Conservation (phyloP, 1,284 basidiomycete genomes). For the Sporisorium scitamineum region DNA sequence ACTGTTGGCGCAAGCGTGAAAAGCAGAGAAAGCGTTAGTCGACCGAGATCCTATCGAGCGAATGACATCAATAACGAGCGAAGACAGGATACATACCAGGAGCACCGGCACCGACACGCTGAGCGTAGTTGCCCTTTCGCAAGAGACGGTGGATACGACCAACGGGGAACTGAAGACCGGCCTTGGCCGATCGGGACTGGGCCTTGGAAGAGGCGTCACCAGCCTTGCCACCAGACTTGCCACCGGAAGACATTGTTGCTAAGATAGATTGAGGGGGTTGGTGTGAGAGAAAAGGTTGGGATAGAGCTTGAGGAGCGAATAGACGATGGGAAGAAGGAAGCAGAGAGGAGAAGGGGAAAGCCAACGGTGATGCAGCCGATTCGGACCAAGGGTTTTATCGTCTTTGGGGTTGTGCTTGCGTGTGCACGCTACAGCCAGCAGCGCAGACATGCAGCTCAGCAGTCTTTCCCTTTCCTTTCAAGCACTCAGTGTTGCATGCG, state of each 20-base stretch:
- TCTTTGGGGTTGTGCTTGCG: slow-evolving; percentile 22
- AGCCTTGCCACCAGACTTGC: slow-evolving; percentile 71
- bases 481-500: slow-evolving; percentile 19
- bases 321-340: slow-evolving; percentile 26
- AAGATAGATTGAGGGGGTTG: slow-evolving; percentile 26
- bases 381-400: slow-evolving; percentile 45
- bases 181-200: slow-evolving; percentile 81
- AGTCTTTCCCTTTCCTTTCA: no score
- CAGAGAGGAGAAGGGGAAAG: slow-evolving; percentile 18
- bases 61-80: not conserved
- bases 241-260: slow-evolving; percentile 68
- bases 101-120: slow-evolving; percentile 80
- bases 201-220: slow-evolving; percentile 71
- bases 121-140: slow-evolving; percentile 86
- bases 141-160: slow-evolving; percentile 95
- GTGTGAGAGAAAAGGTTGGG: slow-evolving; percentile 23
- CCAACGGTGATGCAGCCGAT: slow-evolving; percentile 24
- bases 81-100: slow-evolving; percentile 75
- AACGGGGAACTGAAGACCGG: slow-evolving; percentile 84
- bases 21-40: slow-evolving; percentile 1
- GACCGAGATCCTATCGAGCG: not conserved
- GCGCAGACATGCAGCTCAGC: slow-evolving; percentile 5
- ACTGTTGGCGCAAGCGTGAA: slow-evolving; percentile 72
- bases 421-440: not conserved
- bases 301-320: slow-evolving; percentile 31